Evolutionary conservation across 2,329 filamentous ascomycete genomes (phyloP), one percentile per base, ranked within the genome.

Genomic region (Curvularia sp.): DNA sequence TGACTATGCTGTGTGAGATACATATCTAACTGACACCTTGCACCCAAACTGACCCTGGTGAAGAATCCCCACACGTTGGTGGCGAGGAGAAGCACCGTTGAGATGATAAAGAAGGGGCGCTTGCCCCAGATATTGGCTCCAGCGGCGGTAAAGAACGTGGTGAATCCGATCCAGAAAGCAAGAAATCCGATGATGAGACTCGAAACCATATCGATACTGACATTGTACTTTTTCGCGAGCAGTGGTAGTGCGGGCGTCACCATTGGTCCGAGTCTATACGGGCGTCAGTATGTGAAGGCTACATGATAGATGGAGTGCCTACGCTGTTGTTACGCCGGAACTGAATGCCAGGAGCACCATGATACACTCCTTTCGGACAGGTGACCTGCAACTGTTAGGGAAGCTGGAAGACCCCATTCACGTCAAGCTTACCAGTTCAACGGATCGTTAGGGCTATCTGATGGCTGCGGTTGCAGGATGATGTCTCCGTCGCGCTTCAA

Each of bases 391-490:
- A 1, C 9, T 21, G 15, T 34, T 18, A 38, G 36, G 2, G 9
- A n/a, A 46, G 4, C 1, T 21, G 19, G 23, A 34, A 7, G 10
- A 32, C 4, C 12, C 19, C n/a, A 3, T 28, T n/a, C 5, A 28
- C 5, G 9, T 5, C 58, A 58, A 18, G 59, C 66, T 57, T 12
- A 76, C 75, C 74, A 78, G 52, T 77, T 77, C 18, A 97, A 81
- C 27, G 92, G 93, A 77, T 97, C 93, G 73, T 96, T 94, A 3
- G 92, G 92, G 74, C 94, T 92, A 76, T 96, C 90, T 57, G 89
- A 94, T 2, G 94, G 94, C 71, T 97, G 94, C 3, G 94, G 94
- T 13, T 95, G 89, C 32, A 97, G 85, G 64, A 97, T 92, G 67
- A 94, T 89, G 12, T 84, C 79, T 23, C 90, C 89, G 53, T 75